These are phyloP conservation scores for Rhodotorula paludigena DNA, from an alignment of 768 basidiomycete species.

Conservation along the genomic window DNA sequence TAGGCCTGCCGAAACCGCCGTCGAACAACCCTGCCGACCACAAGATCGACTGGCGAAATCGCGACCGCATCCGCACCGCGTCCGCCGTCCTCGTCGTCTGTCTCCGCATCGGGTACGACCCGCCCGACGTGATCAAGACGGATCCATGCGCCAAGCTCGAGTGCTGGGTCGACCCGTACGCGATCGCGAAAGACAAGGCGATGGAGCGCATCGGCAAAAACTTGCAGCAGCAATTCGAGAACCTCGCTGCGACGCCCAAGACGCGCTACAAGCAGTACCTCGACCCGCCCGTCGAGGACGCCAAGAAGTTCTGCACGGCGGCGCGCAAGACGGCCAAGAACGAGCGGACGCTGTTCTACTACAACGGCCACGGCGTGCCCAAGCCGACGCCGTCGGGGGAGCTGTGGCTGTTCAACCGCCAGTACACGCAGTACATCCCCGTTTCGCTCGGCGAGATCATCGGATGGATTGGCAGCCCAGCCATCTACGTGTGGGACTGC, in stretches of 20 bases:
- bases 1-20: slow-evolving; percentile 34
- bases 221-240: slow-evolving; percentile 91
- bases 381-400: slow-evolving; percentile 91
- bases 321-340: slow-evolving; percentile 84
- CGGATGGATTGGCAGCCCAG: slow-evolving; percentile 86
- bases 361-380: slow-evolving; percentile 97
- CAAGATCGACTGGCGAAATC: slow-evolving; percentile 84
- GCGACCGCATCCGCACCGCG: slow-evolving; percentile 93
- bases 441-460: slow-evolving; percentile 91
- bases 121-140: slow-evolving; percentile 95
- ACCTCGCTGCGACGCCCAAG: slow-evolving; percentile 83
- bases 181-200: slow-evolving; percentile 85
- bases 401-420: slow-evolving; percentile 96
- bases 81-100: slow-evolving; percentile 72
- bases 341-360: slow-evolving; percentile 91
- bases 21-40: slow-evolving; percentile 44
- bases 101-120: slow-evolving; percentile 94
- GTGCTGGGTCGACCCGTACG: slow-evolving; percentile 95
- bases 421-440: slow-evolving; percentile 97
- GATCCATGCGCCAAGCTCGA: slow-evolving; percentile 90
- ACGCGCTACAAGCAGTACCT: slow-evolving; percentile 76
- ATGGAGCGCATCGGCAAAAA: slow-evolving; percentile 89
- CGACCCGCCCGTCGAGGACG: slow-evolving; percentile 90
- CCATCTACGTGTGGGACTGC: slow-evolving; percentile 98
- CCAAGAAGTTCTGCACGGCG: slow-evolving; percentile 75